phyloP scores from a whole-genome alignment of 139 green algal species.

The Chlorella sp. region DNA sequence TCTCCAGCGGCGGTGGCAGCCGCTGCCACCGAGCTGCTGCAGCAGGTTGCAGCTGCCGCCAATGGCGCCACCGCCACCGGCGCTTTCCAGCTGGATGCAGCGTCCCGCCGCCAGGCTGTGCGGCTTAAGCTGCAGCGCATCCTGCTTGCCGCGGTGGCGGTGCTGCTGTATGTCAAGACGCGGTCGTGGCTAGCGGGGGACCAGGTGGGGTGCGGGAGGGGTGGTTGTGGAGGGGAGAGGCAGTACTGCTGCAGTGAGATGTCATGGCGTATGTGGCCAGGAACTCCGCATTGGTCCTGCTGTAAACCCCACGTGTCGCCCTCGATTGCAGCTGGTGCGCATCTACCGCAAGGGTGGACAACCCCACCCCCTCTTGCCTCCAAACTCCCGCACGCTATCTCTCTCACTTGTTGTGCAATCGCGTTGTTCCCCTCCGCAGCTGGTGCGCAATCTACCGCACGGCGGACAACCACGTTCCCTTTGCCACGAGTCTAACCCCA shows the following conservation, averaged over 20 bases:
- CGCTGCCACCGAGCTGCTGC: conserved; percentile 12
- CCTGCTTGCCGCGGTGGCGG: conserved; percentile 22
- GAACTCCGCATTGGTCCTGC: background rate
- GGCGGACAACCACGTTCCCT: too few species aligned
- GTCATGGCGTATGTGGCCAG: too few species aligned
- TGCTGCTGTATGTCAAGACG: conserved; percentile 57
- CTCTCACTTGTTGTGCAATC: too few species aligned
- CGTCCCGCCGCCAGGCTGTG: background rate
- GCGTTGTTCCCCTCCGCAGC: too few species aligned
- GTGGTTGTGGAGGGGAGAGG: background rate
- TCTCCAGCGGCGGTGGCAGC: conserved; percentile 6
- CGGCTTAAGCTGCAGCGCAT: conserved; percentile 43
- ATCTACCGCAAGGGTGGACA: conserved; percentile 83
- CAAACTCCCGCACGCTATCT: too few species aligned
- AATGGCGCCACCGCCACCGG: background rate
- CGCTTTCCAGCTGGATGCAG: background rate
- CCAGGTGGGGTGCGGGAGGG: conserved; percentile 37
- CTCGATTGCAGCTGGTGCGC: conserved; percentile 51
- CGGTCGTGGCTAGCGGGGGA: conserved; percentile 65
- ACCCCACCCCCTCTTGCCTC: conserved; percentile 70
- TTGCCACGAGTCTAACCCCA: too few species aligned
- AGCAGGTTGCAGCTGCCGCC: background rate
- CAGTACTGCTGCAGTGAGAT: too few species aligned
- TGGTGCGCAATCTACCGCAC: too few species aligned
- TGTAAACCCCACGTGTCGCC: background rate